phyloP scores from a whole-genome alignment of 306 rosid genomes.

The Trichosanthes cucumerina region DNA sequence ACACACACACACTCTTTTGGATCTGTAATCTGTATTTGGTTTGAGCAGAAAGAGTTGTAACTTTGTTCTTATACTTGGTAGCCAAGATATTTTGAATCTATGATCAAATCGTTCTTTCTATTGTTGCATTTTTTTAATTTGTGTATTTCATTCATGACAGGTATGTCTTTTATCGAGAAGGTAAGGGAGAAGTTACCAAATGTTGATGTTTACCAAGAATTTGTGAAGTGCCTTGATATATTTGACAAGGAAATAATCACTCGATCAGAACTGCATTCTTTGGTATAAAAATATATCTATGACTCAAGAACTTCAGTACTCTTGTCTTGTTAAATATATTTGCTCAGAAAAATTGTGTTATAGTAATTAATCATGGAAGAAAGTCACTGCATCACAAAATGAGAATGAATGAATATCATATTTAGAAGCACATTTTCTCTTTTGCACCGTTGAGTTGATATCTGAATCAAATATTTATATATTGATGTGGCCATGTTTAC shows the following conservation, averaged over 20 bases:
- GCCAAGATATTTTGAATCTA: background rate
- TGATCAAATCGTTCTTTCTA: background rate
- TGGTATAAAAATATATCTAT: conserved; percentile 38
- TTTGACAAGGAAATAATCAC: conserved; percentile 82
- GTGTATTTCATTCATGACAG: conserved; percentile 41
- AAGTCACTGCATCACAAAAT: background rate
- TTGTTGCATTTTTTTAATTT: conserved; percentile 13
- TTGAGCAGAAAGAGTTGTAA: background rate
- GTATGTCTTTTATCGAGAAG: conserved; percentile 74
- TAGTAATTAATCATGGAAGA: background rate
- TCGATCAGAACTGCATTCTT: conserved; percentile 66
- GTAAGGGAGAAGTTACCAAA: conserved; percentile 81
- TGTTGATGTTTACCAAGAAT: conserved; percentile 67
- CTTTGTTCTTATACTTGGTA: background rate
- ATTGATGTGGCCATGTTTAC: background rate
- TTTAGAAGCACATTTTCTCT: background rate
- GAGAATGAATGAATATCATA: background rate
- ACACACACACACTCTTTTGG: background rate
- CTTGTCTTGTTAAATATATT: background rate
- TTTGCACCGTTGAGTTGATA: background rate
- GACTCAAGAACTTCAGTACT: background rate
- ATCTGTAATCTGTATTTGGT: background rate
- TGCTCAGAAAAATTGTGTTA: background rate
- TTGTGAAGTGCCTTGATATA: conserved; percentile 82
- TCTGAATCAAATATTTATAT: background rate